These are phyloP conservation scores for Malus sieversii DNA, from an alignment of 306 rosid species.

Conservation along the genomic window DNA sequence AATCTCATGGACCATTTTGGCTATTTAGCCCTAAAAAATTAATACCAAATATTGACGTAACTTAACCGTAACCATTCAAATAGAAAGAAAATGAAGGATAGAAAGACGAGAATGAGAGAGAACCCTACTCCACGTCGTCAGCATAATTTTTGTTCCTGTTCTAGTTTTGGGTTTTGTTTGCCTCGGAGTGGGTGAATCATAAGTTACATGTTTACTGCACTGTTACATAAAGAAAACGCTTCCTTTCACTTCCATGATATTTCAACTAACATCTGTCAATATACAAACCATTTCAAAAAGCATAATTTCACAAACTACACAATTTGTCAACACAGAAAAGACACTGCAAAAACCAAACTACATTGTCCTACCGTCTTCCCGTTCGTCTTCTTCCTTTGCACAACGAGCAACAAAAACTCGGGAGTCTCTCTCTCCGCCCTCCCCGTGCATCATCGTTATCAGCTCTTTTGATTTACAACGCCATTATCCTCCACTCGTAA, in stretches of 20 bases:
- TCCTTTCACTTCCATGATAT: not conserved
- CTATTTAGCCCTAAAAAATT: no score
- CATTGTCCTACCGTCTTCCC: not conserved
- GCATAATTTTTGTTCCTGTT: not conserved
- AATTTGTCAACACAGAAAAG: not conserved
- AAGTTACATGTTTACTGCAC: no score
- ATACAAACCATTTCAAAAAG: not conserved
- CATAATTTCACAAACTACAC: not conserved
- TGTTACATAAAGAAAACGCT: not conserved
- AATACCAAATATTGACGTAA: no score
- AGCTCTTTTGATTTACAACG: conserved; percentile 6
- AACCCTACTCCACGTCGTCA: no score
- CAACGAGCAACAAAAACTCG: not conserved
- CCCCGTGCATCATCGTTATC: not conserved
- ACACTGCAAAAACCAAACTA: not conserved
- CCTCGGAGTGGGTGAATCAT: not conserved
- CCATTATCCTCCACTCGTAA: not conserved
- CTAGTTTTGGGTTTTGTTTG: not conserved
- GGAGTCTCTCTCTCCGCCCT: not conserved
- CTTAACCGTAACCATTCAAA: no score
- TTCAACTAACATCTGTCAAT: not conserved
- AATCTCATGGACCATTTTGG: no score
- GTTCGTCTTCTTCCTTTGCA: not conserved
- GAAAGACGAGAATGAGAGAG: no score
- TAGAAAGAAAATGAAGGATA: no score